Percentiles rank a stretch among this genome's conserved stretches.
Evolutionary conservation across 305 asterid species (phyloP).

Genomic region (Fraxinus baroniana): DNA sequence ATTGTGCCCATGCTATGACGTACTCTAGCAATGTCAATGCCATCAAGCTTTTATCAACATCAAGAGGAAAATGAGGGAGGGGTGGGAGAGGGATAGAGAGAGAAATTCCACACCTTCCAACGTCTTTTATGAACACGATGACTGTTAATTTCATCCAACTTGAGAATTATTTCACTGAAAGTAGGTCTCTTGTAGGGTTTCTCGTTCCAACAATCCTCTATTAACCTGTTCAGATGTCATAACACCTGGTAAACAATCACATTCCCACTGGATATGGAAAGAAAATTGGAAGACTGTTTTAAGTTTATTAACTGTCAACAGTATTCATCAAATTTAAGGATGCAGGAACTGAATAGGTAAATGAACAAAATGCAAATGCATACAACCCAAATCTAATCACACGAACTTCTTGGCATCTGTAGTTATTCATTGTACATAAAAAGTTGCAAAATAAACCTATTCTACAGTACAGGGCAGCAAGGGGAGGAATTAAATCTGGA

Average conservation of each 20-base stretch:
- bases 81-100: constrained; percentile 4
- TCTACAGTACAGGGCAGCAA: neutral
- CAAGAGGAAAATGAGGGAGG: neutral
- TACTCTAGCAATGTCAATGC: neutral
- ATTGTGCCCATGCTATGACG: neutral
- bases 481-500: neutral
- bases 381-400: neutral
- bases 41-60: neutral
- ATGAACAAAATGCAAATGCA: neutral
- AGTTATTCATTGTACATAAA: neutral
- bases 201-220: constrained; percentile 66
- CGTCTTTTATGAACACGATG: constrained; percentile 43
- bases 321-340: neutral
- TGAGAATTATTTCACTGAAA: constrained; percentile 51
- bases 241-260: constrained; percentile 6
- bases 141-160: constrained; percentile 50
- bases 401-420: neutral
- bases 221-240: constrained; percentile 53
- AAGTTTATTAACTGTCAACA: neutral
- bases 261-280: constrained; percentile 8
- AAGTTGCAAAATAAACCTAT: neutral
- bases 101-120: constrained; percentile 57
- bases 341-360: neutral
- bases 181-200: constrained; percentile 61
- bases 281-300: neutral